phyloP scores from a whole-genome alignment of 1,139 yeast genomes.

The Scheffersomyces illinoinensis region DNA sequence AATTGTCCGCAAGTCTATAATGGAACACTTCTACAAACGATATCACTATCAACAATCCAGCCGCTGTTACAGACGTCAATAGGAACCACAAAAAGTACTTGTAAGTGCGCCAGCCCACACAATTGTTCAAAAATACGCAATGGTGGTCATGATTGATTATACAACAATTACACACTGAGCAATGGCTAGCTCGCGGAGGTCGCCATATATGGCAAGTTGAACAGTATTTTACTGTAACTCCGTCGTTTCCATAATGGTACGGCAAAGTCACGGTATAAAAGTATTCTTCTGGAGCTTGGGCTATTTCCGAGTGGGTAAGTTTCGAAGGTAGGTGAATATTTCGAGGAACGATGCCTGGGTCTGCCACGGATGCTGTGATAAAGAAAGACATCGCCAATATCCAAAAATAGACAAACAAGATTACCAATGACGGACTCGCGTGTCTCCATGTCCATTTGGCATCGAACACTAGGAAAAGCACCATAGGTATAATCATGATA shows the following conservation, averaged over 20 bases:
- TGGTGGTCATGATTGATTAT: conserved; percentile 47
- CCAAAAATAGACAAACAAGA: conserved; percentile 63
- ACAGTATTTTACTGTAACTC: conserved; percentile 48
- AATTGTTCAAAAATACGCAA: conserved; percentile 40
- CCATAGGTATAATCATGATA: conserved; percentile 45
- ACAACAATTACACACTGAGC: conserved; percentile 46
- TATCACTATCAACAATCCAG: conserved; percentile 22
- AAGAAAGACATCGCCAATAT: conserved; percentile 46
- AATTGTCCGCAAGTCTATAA: conserved; percentile 7
- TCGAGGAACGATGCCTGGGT: conserved; percentile 74
- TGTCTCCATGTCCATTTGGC: conserved; percentile 61
- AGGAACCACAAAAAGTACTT: conserved; percentile 44
- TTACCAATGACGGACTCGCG: conserved; percentile 57
- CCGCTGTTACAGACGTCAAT: conserved; percentile 21
- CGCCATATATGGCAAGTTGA: conserved; percentile 51
- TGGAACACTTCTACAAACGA: conserved; percentile 32
- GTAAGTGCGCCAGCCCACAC: conserved; percentile 39
- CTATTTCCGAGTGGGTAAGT: conserved; percentile 15
- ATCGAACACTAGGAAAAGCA: conserved; percentile 45
- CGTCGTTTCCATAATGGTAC: conserved; percentile 21
- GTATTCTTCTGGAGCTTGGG: conserved; percentile 61
- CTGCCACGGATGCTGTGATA: conserved; percentile 56
- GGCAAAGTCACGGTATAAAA: conserved; percentile 60
- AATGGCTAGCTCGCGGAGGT: conserved; percentile 47
- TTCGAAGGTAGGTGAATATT: conserved; percentile 55